Percentiles rank a stretch among this genome's conserved stretches.
These are phyloP conservation scores for Calocybe indica DNA, from an alignment of 768 basidiomycete genomes.

Conservation along the genomic window DNA sequence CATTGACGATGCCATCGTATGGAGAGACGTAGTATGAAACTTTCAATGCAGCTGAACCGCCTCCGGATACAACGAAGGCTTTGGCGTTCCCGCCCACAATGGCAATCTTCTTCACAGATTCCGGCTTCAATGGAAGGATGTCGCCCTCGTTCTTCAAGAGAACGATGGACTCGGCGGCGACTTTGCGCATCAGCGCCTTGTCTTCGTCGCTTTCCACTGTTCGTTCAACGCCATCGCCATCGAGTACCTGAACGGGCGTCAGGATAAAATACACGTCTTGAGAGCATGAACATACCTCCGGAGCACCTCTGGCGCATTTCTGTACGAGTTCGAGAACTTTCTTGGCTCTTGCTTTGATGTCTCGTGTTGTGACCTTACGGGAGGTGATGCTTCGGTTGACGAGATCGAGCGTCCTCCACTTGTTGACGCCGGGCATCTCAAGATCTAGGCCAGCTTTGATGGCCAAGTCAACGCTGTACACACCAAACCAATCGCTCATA, in stretches of 20 bases:
- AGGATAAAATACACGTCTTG: not conserved
- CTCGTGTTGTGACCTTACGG: slow-evolving; percentile 59
- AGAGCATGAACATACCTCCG: slow-evolving; percentile 39
- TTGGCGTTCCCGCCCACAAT: slow-evolving; percentile 74
- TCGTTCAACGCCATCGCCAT: slow-evolving; percentile 64
- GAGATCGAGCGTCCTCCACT: slow-evolving; percentile 69
- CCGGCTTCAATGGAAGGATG: slow-evolving; percentile 46
- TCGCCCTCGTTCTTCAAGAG: slow-evolving; percentile 63
- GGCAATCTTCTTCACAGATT: slow-evolving; percentile 58
- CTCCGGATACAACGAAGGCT: slow-evolving; percentile 55
- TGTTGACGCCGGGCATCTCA: slow-evolving; percentile 74
- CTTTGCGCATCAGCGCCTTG: slow-evolving; percentile 53
- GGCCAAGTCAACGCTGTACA: slow-evolving; percentile 56
- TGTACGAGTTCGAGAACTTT: slow-evolving; percentile 67
- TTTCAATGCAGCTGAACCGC: slow-evolving; percentile 69
- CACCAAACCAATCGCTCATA: slow-evolving; percentile 86
- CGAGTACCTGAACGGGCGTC: slow-evolving; percentile 41
- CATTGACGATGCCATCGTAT: slow-evolving; percentile 67
- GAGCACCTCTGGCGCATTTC: slow-evolving; percentile 59
- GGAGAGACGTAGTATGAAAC: slow-evolving; percentile 74
- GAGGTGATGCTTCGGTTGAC: slow-evolving; percentile 55
- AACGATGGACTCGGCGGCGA: slow-evolving; percentile 70
- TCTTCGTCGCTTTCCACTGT: slow-evolving; percentile 59
- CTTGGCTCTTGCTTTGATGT: slow-evolving; percentile 59
- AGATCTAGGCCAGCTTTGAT: slow-evolving; percentile 78